Conservation (phyloP, 352 stramenopile species). For the Phytophthora cryptogea region DNA sequence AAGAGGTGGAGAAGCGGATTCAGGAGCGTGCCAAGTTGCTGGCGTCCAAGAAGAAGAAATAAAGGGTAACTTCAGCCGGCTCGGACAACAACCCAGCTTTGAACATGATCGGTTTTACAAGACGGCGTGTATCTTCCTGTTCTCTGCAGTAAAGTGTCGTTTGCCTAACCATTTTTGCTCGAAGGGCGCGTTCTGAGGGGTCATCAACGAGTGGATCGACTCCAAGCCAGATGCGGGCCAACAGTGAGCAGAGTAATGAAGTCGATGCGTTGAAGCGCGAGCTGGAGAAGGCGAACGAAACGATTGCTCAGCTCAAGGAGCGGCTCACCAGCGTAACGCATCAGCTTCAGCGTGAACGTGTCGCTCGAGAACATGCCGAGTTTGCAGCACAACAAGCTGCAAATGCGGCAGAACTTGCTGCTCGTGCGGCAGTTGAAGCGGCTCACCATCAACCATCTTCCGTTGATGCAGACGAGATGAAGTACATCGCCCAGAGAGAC, state of each 20-base stretch:
- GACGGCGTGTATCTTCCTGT: neutral
- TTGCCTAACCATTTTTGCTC: neutral
- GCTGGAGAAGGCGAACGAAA: slow-evolving; percentile 2
- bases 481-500: neutral
- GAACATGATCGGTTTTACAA: slow-evolving; percentile 18
- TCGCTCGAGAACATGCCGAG: slow-evolving; percentile 14
- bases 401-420: slow-evolving; percentile 50
- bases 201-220: neutral
- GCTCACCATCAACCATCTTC: neutral
- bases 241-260: slow-evolving; percentile 10
- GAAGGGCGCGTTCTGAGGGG: neutral
- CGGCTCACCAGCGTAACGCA: neutral
- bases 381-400: slow-evolving; percentile 46
- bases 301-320: neutral
- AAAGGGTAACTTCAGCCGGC: slow-evolving; percentile 7
- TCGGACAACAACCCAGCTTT: slow-evolving; percentile 1
- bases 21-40: slow-evolving; percentile 65
- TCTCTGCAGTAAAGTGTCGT: too few species aligned
- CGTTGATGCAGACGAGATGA: neutral
- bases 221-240: neutral
- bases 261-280: neutral
- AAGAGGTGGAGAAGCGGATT: slow-evolving; percentile 71
- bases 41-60: slow-evolving; percentile 76
- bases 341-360: slow-evolving; percentile 3
- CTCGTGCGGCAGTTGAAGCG: slow-evolving; percentile 37